Conservation (phyloP, 2,329 filamentous ascomycete species). For the Trematosphaeria pertusa region DNA sequence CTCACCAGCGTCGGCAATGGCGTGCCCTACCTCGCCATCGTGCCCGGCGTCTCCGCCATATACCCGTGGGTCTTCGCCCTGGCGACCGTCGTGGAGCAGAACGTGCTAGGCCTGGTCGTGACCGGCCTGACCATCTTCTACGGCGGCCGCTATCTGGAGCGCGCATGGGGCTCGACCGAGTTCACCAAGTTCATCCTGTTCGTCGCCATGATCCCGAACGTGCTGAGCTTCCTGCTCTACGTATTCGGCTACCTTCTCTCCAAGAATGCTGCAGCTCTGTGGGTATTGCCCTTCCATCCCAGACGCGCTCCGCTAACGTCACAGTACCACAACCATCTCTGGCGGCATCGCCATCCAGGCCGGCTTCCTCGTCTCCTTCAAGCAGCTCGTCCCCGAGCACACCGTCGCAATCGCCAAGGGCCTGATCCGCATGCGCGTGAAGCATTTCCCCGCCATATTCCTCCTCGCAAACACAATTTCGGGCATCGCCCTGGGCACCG, state of each 20-base stretch:
- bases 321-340: slow-evolving; percentile 77
- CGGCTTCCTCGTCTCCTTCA: slow-evolving; percentile 94
- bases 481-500: slow-evolving; percentile 69
- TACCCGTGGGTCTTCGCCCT: slow-evolving; percentile 95
- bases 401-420: slow-evolving; percentile 94
- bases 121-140: slow-evolving; percentile 84
- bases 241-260: slow-evolving; percentile 76
- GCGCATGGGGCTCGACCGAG: slow-evolving; percentile 92
- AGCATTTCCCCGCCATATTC: slow-evolving; percentile 79
- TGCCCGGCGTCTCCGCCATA: slow-evolving; percentile 81
- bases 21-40: slow-evolving; percentile 85
- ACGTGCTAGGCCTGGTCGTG: slow-evolving; percentile 83
- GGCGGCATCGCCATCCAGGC: slow-evolving; percentile 91
- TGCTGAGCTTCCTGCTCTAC: slow-evolving; percentile 75
- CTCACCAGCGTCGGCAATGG: slow-evolving; percentile 63
- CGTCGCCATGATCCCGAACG: slow-evolving; percentile 79
- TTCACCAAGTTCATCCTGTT: slow-evolving; percentile 89
- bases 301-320: slow-evolving; percentile 19
- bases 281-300: slow-evolving; percentile 46
- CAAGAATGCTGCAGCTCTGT: slow-evolving; percentile 72
- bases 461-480: slow-evolving; percentile 73
- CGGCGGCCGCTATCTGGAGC: slow-evolving; percentile 92
- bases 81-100: slow-evolving; percentile 89
- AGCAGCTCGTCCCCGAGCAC: slow-evolving; percentile 95
- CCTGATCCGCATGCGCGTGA: slow-evolving; percentile 85